A percentile compares a stretch with the other conserved stretches of the same genome.
phyloP scores from a whole-genome alignment of 495 filamentous ascomycete species.

The Immersiella caudata region DNA sequence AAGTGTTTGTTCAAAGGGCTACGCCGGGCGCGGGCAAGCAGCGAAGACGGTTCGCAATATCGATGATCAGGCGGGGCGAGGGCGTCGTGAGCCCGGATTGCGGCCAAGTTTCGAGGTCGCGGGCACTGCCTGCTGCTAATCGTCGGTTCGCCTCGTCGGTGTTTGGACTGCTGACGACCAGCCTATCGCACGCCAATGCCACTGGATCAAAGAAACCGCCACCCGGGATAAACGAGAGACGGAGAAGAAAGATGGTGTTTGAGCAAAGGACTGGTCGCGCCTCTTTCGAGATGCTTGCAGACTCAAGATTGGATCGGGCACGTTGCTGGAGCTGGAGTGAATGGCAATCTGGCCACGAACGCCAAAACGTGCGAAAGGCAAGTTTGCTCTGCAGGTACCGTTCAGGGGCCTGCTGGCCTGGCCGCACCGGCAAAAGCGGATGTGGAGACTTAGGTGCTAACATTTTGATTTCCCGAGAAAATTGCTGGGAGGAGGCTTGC shows the following conservation, averaged over 20 bases:
- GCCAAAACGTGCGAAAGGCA: constrained; percentile 19
- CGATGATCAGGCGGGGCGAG: background rate
- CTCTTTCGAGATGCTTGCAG: constrained; percentile 16
- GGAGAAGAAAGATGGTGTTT: constrained; percentile 20
- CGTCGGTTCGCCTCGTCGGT: background rate
- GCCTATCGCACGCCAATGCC: background rate
- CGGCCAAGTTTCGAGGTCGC: constrained; percentile 5
- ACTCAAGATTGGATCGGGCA: constrained; percentile 9
- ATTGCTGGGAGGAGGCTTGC: constrained; percentile 13
- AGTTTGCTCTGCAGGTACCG: constrained; percentile 17
- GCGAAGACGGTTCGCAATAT: background rate
- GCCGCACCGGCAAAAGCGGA: background rate
- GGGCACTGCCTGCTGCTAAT: constrained; percentile 12
- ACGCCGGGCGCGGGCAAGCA: background rate
- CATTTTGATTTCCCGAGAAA: constrained; percentile 19
- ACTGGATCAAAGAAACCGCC: background rate
- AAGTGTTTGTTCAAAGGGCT: background rate
- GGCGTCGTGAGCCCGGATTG: background rate
- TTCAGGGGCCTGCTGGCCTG: background rate
- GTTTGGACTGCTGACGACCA: background rate
- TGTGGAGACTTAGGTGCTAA: constrained; percentile 13
- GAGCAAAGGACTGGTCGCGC: constrained; percentile 1
- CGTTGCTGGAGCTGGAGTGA: background rate
- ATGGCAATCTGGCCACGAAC: constrained; percentile 23
- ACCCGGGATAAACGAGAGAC: constrained; percentile 25